Percentiles rank a stretch among this genome's conserved stretches.
These are phyloP conservation scores for Mortierella sp. DNA, from an alignment of 371 early-diverging fungal species.

Conservation along the genomic window DNA sequence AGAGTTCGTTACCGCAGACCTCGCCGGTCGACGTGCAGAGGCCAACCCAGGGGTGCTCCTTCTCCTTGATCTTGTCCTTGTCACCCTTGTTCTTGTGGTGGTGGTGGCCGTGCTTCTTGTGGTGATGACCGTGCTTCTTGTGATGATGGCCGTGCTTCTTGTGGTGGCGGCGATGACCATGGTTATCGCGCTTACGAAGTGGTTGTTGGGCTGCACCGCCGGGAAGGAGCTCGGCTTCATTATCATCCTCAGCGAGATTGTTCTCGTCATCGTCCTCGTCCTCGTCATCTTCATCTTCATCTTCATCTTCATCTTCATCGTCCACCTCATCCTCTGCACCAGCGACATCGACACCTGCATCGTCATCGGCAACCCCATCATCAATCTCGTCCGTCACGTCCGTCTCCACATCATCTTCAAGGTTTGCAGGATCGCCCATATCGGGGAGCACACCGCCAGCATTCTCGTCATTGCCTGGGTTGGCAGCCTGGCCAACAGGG, in stretches of 20 bases:
- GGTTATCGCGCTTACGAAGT: slow-evolving; percentile 1
- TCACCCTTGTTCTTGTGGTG: neutral
- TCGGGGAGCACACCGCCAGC: neutral
- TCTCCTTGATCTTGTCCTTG: neutral
- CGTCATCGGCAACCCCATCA: neutral
- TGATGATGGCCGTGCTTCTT: neutral
- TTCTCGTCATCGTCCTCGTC: neutral
- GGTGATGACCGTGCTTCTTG: slow-evolving; percentile 2
- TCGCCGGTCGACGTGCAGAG: slow-evolving; percentile 12
- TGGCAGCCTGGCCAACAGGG: neutral
- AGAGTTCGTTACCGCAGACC: slow-evolving; percentile 23
- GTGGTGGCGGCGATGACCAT: neutral
- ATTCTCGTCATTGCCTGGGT: neutral
- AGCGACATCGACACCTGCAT: neutral
- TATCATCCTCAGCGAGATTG: neutral
- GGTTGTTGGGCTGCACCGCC: neutral
- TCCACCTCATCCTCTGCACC: neutral
- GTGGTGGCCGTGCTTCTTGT: neutral
- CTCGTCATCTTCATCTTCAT: neutral
- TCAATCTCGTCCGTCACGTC: neutral
- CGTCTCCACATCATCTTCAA: neutral
- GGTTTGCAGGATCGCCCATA: neutral
- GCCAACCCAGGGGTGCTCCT: slow-evolving; percentile 23
- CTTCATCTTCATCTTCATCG: neutral
- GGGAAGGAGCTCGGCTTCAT: neutral